Base-by-base conservation (phyloP, 306 rosid genomes). In the Neltuma alba region DNA sequence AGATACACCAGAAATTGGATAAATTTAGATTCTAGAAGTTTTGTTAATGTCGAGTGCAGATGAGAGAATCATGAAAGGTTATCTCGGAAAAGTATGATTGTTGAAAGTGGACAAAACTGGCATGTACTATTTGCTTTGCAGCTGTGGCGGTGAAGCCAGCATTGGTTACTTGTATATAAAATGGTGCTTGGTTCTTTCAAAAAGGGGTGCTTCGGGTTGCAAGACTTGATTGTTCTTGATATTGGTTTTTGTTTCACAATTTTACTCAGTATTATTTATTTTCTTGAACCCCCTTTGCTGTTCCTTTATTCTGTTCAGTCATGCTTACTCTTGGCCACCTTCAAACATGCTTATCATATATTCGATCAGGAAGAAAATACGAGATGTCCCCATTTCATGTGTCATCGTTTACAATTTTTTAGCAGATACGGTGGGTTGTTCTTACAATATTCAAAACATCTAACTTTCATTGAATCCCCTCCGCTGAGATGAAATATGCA, bases 41-140 rank as follows among this genome's bases (percentile, higher is more conserved):
- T 40, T 62, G 3, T 38, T 23, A 12, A 5, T 41, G 54, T 23
- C 16, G 6, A 5, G 18, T 40, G 2, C 54, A 40, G 21, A 40
- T 12, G 61, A 41, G 54, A 68, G 11, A 12, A 68, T 40, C 36
- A 40, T 13, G 73, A 12, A 40, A 68, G n/a, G 31, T 54, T 33
- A 52, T 52, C 30, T 54, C 48, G 12, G 18, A 58, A 25, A 58
- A 27, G 72, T 14, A 11, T 37, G 44, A 21, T 79, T 57, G 47
- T 65, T 76, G 42, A 25, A 64, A 38, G 80, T 58, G 79, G 23
- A 21, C 30, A 30, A 55, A 63, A 63, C 30, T 21, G 42, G 79
- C 31, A 47, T 54, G 37, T 68, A 64, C 72, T 37, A 28, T 62
- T 36, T 30, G 68, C 31, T 31, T 28, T 62, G 40, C 16, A 25